Conservation (phyloP, 2,329 filamentous ascomycete species). For the Pseudohalonectria lignicola region DNA sequence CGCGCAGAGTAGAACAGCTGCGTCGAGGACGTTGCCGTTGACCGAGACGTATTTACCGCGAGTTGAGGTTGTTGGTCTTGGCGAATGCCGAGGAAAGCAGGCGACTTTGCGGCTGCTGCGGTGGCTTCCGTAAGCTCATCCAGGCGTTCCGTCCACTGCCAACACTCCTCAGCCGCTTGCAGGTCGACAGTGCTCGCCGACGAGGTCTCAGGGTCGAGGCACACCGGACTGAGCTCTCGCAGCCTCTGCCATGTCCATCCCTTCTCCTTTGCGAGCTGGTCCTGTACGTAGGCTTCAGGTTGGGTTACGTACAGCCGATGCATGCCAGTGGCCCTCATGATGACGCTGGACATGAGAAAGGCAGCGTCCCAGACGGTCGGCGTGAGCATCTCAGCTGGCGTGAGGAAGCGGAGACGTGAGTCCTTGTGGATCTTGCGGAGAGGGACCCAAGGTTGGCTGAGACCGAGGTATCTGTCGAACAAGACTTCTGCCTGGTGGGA, state of each 20-base stretch:
- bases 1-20: conserved; percentile 25
- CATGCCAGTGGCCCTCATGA: conserved; percentile 57
- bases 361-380: conserved; percentile 59
- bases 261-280: conserved; percentile 34
- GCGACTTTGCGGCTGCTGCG: too few relatives aligned
- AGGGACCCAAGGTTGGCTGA: conserved; percentile 62
- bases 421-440: conserved; percentile 68
- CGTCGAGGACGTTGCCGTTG: conserved; percentile 28
- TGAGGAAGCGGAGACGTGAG: conserved; percentile 59
- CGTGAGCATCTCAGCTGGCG: conserved; percentile 61
- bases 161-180: conserved; percentile 53
- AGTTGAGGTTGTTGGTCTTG: conserved; percentile 7
- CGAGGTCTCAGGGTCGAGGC: conserved; percentile 25
- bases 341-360: conserved; percentile 58
- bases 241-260: conserved; percentile 64
- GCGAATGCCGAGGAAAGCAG: neutral
- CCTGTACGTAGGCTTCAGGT: conserved; percentile 63
- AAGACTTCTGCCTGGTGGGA: conserved; percentile 9
- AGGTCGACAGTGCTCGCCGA: conserved; percentile 39
- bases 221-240: conserved; percentile 48
- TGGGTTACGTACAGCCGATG: conserved; percentile 68
- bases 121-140: conserved; percentile 44
- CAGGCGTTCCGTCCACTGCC: conserved; percentile 54
- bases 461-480: conserved; percentile 40
- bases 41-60: conserved; percentile 23